Base-by-base conservation (phyloP, 1,139 yeast species). In the Candida mesenterica region DNA sequence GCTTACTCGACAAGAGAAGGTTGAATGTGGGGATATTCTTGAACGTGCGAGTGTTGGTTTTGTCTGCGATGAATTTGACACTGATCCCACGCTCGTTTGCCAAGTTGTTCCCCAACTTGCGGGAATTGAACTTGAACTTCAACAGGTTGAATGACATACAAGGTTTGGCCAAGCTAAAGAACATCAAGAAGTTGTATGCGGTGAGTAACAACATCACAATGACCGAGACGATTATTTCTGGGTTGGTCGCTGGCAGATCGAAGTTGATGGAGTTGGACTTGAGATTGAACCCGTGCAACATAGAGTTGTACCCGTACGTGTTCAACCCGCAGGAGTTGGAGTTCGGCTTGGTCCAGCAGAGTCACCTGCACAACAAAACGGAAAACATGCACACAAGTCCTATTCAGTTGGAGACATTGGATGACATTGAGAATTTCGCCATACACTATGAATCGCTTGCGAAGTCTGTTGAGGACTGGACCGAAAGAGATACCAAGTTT, bases 261-360 rank as follows among this genome's bases (percentile, higher is more conserved):
- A 48, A 60, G 1, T 52, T 77, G 38, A 60, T 53, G 37, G 55
- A 63, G 8, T 49, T 77, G 14, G 83, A 77, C 50, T 45, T 75
- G 30, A 58, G 82, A 35, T 68, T 75, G 38, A 78, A 78, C 45
- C 72, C 78, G 7, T 46, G 75, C 28, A 76, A 70, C 28, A 55
- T 59, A 24, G 69, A 65, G 10, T 61, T 74, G 30, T 77, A 77
- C 48, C 79, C 82, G 1, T 75, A 64, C 47, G 74, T 77, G 2
- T 76, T 76, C 52, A 68, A 67, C 41, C 72, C 75, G 3, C 62
- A 68, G 13, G 77, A 73, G 41, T 45, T 62, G 14, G 67, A 61
- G 16, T 46, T 48, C 30, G 50, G 52, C 13, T 43, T 43, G 23
- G 30, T 41, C 20, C 47, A 39, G 24, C 43, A 37, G 27, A 26